Conservation (phyloP, 768 basidiomycete species). For the Psilocybe azurescens region DNA sequence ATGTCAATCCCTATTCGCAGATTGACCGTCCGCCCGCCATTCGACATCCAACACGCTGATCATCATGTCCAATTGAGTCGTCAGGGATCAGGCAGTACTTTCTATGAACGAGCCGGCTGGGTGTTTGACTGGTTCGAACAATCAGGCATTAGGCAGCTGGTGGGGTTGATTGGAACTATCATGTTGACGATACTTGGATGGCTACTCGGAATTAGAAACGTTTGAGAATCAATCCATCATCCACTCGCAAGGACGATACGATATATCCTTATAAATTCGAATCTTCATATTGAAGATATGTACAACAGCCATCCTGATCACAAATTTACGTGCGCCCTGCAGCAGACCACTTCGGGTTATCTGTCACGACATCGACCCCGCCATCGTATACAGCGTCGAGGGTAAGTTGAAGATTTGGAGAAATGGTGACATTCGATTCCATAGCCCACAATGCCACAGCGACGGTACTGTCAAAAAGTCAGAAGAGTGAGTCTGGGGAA, state of each 20-base stretch:
- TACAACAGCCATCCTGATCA: too few species aligned
- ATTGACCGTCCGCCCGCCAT: slow-evolving; percentile 40
- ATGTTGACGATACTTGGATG: slow-evolving; percentile 21
- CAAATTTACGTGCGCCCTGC: slow-evolving; percentile 20
- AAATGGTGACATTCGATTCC: slow-evolving; percentile 48
- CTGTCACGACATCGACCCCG: slow-evolving; percentile 57
- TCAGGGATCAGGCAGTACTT: slow-evolving; percentile 18
- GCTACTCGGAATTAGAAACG: slow-evolving; percentile 18
- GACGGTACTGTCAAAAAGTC: slow-evolving; percentile 46
- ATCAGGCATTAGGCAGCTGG: slow-evolving; percentile 34
- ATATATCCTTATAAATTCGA: neutral
- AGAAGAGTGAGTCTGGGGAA: neutral
- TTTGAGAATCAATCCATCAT: slow-evolving; percentile 1
- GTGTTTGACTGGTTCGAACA: slow-evolving; percentile 47
- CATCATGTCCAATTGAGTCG: slow-evolving; percentile 31
- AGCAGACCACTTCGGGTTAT: slow-evolving; percentile 66
- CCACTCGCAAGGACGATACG: neutral
- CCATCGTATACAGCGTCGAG: slow-evolving; percentile 67
- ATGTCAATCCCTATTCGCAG: slow-evolving; percentile 28
- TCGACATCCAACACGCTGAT: slow-evolving; percentile 47
- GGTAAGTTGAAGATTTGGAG: slow-evolving; percentile 57
- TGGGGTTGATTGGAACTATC: slow-evolving; percentile 34
- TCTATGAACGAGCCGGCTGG: slow-evolving; percentile 27
- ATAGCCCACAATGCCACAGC: slow-evolving; percentile 76
- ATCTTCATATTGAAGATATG: too few species aligned